Percentiles rank a stretch among this genome's conserved stretches.
Evolutionary conservation across 345 rosid species (phyloP).

Genomic region (Atalantia buxifolia): DNA sequence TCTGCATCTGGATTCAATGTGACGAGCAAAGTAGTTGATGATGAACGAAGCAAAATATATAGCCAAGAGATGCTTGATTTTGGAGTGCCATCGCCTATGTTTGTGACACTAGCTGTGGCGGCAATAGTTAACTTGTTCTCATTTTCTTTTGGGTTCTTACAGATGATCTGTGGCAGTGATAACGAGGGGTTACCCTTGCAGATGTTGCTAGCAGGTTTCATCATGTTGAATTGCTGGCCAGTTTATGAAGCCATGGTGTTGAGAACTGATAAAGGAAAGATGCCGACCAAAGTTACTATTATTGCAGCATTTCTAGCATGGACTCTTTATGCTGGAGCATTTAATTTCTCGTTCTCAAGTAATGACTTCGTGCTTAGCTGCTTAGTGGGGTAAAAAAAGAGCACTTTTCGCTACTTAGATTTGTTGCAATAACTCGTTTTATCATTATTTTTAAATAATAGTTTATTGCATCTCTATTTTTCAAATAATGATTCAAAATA

Average conservation of each 20-base stretch:
- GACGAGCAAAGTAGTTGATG: constrained; percentile 53
- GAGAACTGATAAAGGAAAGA: constrained; percentile 55
- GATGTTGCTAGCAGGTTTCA: constrained; percentile 39
- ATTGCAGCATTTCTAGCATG: constrained; percentile 26
- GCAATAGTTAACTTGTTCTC: constrained; percentile 53
- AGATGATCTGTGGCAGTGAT: background rate
- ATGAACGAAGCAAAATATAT: constrained; percentile 51
- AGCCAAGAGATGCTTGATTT: constrained; percentile 59
- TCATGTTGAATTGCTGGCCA: constrained; percentile 47
- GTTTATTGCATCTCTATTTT: accelerated
- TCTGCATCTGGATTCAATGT: constrained; percentile 45
- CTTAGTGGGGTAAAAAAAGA: no score
- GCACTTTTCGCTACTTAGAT: accelerated
- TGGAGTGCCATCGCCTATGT: constrained; percentile 53
- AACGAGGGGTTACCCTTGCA: constrained; percentile 33
- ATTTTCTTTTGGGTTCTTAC: constrained; percentile 27
- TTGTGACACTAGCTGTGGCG: constrained; percentile 36
- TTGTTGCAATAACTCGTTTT: accelerated
- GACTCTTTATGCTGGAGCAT: constrained; percentile 26
- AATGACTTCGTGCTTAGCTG: background rate
- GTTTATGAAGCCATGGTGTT: constrained; percentile 56
- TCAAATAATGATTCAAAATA: no score
- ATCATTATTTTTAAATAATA: no score
- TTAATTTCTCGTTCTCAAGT: constrained; percentile 33
- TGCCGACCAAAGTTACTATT: constrained; percentile 32